Percentiles rank a stretch among this genome's conserved stretches.
Evolutionary conservation across 2,329 filamentous ascomycete species (phyloP).

Genomic region (Madurella fahalii): DNA sequence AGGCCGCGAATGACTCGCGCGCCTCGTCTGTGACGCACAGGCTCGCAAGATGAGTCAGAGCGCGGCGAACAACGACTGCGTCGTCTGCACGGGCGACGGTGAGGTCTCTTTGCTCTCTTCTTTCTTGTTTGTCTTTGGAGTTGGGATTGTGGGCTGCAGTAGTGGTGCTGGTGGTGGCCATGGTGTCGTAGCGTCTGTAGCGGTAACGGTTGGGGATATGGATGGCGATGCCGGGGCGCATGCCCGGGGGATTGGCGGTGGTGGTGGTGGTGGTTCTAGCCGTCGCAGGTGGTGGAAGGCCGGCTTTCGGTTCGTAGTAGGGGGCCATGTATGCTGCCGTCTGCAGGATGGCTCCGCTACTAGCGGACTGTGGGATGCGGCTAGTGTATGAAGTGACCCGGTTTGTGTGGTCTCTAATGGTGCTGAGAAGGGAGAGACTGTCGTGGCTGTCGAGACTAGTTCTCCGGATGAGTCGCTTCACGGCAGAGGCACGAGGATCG

Average conservation of each 20-base stretch:
- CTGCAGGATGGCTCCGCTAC: slow-evolving; percentile 21
- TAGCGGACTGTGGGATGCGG: slow-evolving; percentile 24
- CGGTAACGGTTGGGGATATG: background rate
- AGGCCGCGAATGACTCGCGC: slow-evolving; percentile 43
- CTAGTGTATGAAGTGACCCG: background rate
- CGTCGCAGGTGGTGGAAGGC: background rate
- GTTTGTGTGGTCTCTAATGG: background rate
- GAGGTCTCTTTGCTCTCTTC: background rate
- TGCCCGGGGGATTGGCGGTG: too few species aligned
- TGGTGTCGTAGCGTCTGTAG: background rate
- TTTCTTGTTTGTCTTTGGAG: too few species aligned
- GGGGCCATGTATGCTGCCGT: background rate
- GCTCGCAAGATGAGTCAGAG: slow-evolving; percentile 45
- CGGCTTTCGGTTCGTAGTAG: background rate
- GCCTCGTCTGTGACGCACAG: slow-evolving; percentile 48
- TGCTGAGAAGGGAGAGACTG: background rate
- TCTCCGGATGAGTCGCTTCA: background rate
- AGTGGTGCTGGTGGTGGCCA: background rate
- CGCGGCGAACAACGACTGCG: slow-evolving; percentile 39
- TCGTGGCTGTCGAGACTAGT: background rate
- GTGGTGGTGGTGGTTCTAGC: background rate
- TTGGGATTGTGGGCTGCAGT: too few species aligned
- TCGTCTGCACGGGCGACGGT: slow-evolving; percentile 31
- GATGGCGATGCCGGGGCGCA: background rate
- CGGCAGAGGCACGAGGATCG: slow-evolving; percentile 1